Conservation (phyloP, 228 moss, liverwort and hornwort genomes). For the Sphagnum fallax region DNA sequence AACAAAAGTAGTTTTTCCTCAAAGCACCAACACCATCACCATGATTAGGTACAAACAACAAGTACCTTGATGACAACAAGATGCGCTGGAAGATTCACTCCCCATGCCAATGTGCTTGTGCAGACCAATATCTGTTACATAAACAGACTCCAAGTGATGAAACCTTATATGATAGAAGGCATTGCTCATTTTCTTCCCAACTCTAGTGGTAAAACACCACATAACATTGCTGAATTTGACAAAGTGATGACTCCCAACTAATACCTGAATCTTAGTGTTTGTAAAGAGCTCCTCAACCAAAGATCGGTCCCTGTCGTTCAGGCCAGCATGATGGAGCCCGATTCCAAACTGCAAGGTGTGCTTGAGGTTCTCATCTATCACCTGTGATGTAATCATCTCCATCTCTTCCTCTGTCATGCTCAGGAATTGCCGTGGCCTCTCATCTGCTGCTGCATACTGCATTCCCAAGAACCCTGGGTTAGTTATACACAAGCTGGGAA, state of each 20-base stretch:
- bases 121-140: slow-evolving; percentile 81
- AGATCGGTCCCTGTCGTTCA: slow-evolving; percentile 90
- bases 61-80: slow-evolving; percentile 92
- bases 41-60: background rate
- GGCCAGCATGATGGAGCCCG: slow-evolving; percentile 96
- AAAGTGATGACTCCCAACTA: background rate
- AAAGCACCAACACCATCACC: no score
- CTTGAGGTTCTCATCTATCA: slow-evolving; percentile 86
- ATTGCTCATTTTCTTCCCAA: no score
- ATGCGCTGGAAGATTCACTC: slow-evolving; percentile 97
- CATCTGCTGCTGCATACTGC: slow-evolving; percentile 95
- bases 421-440: slow-evolving; percentile 85
- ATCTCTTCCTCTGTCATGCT: slow-evolving; percentile 85
- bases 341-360: slow-evolving; percentile 97
- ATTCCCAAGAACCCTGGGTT: background rate
- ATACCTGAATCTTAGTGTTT: slow-evolving; percentile 91
- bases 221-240: no score
- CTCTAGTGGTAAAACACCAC: no score
- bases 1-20: no score
- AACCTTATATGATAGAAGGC: background rate
- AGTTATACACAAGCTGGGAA: background rate
- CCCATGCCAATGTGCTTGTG: slow-evolving; percentile 99
- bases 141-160: background rate
- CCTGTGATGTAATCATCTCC: slow-evolving; percentile 81
- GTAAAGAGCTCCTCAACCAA: slow-evolving; percentile 91